A percentile compares a stretch with the other conserved stretches of the same genome.
Evolutionary conservation across 768 basidiomycete species (phyloP).

Genomic region (Suillus lakei): DNA sequence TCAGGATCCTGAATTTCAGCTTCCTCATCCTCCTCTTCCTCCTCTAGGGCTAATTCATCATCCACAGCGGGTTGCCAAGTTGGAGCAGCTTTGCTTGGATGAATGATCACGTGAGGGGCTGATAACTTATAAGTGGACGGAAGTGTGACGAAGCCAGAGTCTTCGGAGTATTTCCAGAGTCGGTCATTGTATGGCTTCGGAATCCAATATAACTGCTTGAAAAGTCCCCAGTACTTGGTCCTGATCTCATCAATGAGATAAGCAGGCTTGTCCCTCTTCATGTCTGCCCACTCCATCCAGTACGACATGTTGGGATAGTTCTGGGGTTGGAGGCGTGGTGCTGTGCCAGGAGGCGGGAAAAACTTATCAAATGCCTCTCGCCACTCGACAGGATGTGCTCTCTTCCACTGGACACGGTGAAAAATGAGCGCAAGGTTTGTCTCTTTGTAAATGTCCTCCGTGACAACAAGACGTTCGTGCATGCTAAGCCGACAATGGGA

Average conservation of each 20-base stretch:
- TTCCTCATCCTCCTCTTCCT: neutral
- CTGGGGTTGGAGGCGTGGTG: too few species aligned
- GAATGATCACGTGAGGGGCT: neutral
- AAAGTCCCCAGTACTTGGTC: neutral
- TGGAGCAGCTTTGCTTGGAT: neutral
- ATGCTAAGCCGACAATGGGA: neutral
- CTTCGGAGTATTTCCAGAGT: neutral
- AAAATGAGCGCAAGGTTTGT: neutral
- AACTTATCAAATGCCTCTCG: neutral
- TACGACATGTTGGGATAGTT: too few species aligned
- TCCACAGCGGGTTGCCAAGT: neutral
- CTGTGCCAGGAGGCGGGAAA: too few species aligned
- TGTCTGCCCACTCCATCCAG: too few species aligned
- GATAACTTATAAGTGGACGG: neutral
- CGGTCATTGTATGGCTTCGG: conserved; percentile 2
- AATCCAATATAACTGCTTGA: neutral
- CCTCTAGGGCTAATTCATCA: neutral
- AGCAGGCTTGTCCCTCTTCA: too few species aligned
- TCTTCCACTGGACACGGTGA: neutral
- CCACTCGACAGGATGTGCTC: neutral
- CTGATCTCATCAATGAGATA: too few species aligned
- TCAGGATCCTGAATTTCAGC: neutral
- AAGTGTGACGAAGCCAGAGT: neutral
- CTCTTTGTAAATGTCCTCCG: neutral
- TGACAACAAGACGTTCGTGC: neutral